These are phyloP conservation scores for Ilex aquifolium DNA, from an alignment of 257 asterid genomes.

Conservation along the genomic window DNA sequence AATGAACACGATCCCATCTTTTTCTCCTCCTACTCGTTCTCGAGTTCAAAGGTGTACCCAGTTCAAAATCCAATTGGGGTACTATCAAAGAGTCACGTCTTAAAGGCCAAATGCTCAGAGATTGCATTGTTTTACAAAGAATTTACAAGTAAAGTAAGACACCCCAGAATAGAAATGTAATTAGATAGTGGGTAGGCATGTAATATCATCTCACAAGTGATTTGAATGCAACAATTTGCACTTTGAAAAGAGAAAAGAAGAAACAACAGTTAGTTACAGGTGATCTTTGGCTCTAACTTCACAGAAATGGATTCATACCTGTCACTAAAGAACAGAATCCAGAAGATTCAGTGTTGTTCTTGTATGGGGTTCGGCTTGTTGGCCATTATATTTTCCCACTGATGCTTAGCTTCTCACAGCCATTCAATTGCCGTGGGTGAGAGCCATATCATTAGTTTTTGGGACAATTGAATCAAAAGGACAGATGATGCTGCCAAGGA, in stretches of 20 bases:
- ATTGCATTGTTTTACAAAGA: constrained; percentile 52
- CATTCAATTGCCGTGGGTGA: constrained; percentile 29
- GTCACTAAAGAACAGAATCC: neutral
- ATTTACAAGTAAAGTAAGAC: constrained; percentile 2
- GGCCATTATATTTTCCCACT: constrained; percentile 2
- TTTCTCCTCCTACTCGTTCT: constrained; percentile 34
- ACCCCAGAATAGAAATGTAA: constrained; percentile 13
- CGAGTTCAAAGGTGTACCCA: constrained; percentile 24
- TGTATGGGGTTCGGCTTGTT: constrained; percentile 4
- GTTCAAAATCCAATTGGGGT: constrained; percentile 40
- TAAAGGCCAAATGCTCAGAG: constrained; percentile 53
- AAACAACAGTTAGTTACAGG: neutral
- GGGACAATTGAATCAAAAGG: no score
- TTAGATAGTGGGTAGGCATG: constrained; percentile 10
- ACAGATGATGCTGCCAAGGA: no score
- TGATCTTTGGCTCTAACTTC: neutral
- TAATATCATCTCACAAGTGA: constrained; percentile 5
- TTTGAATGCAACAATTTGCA: constrained; percentile 11
- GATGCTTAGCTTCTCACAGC: constrained; percentile 32
- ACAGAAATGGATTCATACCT: no score
- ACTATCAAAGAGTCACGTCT: constrained; percentile 32
- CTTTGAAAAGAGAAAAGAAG: constrained; percentile 8
- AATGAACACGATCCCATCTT: constrained; percentile 22
- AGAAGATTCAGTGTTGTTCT: no score
- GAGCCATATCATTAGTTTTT: no score